These are phyloP conservation scores for Paecilomyces dactylethromorphus DNA, from an alignment of 2,329 filamentous ascomycete genomes.

Conservation along the genomic window DNA sequence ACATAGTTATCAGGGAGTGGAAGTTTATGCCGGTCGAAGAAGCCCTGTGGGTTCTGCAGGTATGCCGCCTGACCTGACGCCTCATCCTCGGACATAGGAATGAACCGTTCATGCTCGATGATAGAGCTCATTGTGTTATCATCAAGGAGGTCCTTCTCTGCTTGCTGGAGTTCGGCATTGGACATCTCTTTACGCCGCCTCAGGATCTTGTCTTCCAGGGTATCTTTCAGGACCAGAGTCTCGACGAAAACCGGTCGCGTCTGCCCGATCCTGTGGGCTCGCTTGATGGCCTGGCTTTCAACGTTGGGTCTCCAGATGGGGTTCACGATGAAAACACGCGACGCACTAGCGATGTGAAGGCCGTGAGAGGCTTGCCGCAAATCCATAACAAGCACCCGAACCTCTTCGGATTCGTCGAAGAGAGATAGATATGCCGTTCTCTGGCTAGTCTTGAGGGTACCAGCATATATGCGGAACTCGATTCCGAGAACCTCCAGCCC, in stretches of 20 bases:
- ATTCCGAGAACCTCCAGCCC: slow-evolving; percentile 66
- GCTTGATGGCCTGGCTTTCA: slow-evolving; percentile 85
- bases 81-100: slow-evolving; percentile 35
- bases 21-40: slow-evolving; percentile 33
- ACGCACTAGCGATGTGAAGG: slow-evolving; percentile 75
- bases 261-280: slow-evolving; percentile 83
- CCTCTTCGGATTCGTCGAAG: slow-evolving; percentile 64
- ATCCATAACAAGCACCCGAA: slow-evolving; percentile 83
- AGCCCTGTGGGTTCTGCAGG: slow-evolving; percentile 21
- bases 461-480: slow-evolving; percentile 53
- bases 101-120: slow-evolving; percentile 49
- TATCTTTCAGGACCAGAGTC: slow-evolving; percentile 72
- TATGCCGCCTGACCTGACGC: slow-evolving; percentile 16
- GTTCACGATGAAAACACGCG: slow-evolving; percentile 80
- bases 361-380: slow-evolving; percentile 84
- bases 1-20: slow-evolving; percentile 25
- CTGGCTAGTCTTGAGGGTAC: slow-evolving; percentile 51
- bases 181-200: slow-evolving; percentile 69
- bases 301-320: slow-evolving; percentile 79
- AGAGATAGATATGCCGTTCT: slow-evolving; percentile 70
- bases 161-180: slow-evolving; percentile 48
- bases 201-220: slow-evolving; percentile 79
- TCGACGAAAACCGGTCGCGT: slow-evolving; percentile 72
- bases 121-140: slow-evolving; percentile 53
- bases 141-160: slow-evolving; percentile 53